Base-by-base conservation (phyloP, 2,329 filamentous ascomycete species). In the Clathrospora elynae region DNA sequence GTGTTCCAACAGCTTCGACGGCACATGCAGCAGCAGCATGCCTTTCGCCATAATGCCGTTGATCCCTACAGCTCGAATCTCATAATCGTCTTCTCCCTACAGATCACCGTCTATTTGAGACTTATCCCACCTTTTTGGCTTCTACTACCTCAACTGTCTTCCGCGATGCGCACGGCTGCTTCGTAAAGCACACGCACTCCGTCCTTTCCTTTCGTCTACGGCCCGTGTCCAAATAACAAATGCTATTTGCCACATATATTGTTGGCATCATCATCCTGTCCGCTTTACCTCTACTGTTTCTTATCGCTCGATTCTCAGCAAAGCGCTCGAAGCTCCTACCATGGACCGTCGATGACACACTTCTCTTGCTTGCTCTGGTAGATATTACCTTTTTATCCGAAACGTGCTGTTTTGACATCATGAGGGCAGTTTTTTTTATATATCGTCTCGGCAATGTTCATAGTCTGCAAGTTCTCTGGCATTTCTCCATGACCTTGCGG, bases 321-420 rank as follows among this genome's bases (percentile, higher is more conserved):
- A 66, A 64, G 46, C 49, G 45, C 11, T 49, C 50, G 34, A 56
- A 42, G 35, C 32, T 41, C 7, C 25, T 54, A 6, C 22, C 35
- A 23, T 57, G 52, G 47, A 46, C 53, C 5, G 39, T 45, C 6
- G 57, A 66, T 32, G 61, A 65, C 32, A 53, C 45, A 14, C 44
- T 64, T 9, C 37, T 65, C 10, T 17, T 55, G 9, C 37, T 53
- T 19, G 50, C 62, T 18, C 33, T 62, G 33, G 62, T 61, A 38
- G 29, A 35, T 16, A 17, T 6, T 7, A 19, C 25, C 19, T 12
- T 32, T n/a, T 7, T 31, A 16, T 28, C 11, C 3, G 6, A 20
- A 25, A 5, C 13, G n/a, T n/a, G 10, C 2, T 20, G 17, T 33
- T 29, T 38, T 51, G 12, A 45, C 14, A 6, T 24, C 12, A 10